Evolutionary conservation across 805 yeast species (phyloP).

Genomic region (Monosporozyma servazzii): DNA sequence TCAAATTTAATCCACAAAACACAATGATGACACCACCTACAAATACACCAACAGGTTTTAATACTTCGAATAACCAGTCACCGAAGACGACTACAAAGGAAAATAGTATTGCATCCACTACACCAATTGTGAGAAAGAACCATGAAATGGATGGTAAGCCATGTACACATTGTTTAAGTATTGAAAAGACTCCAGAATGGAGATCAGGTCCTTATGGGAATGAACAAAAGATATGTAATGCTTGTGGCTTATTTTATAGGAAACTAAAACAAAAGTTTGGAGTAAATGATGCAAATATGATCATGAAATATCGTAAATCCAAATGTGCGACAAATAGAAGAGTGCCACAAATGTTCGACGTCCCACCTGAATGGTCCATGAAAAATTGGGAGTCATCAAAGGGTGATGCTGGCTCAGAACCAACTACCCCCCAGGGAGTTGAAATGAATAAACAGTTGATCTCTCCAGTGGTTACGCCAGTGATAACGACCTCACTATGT

Average conservation of each 20-base stretch:
- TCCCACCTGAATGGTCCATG: neutral
- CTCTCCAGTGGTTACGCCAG: neutral
- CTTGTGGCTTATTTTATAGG: constrained; percentile 5
- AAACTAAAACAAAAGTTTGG: constrained; percentile 3
- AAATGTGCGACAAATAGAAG: constrained; percentile 1
- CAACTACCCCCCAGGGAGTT: neutral
- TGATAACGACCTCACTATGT: neutral
- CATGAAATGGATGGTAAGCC: constrained; percentile 4
- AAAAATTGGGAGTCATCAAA: neutral
- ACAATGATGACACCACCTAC: neutral
- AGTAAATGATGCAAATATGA: neutral
- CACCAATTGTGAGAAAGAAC: neutral
- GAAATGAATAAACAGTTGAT: neutral
- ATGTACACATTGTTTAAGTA: neutral
- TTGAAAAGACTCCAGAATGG: constrained; percentile 5
- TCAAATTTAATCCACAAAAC: neutral
- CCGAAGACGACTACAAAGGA: neutral
- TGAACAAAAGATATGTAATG: constrained; percentile 3
- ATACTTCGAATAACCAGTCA: neutral
- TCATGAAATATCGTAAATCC: constrained; percentile 3
- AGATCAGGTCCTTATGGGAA: constrained; percentile 6
- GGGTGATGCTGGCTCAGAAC: neutral
- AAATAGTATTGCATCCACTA: neutral
- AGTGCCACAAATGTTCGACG: constrained; percentile 1
- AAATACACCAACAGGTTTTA: neutral